A percentile compares a stretch with the other conserved stretches of the same genome.
phyloP scores from a whole-genome alignment of 371 early-diverging fungal species.

The Mucor saturninus region DNA sequence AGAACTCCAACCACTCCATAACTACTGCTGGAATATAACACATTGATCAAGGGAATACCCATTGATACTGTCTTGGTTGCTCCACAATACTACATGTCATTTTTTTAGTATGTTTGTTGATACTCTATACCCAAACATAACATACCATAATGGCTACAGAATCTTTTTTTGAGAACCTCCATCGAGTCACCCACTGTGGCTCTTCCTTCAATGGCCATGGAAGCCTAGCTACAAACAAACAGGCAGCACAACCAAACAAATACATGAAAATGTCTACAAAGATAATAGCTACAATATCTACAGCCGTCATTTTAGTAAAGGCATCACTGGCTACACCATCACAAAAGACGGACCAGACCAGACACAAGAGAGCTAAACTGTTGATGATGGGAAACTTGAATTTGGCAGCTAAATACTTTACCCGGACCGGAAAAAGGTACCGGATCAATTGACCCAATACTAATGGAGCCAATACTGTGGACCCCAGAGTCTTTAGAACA shows the following conservation, averaged over 20 bases:
- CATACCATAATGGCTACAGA: conserved; percentile 61
- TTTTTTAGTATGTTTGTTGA: not conserved
- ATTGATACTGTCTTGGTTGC: conserved; percentile 78
- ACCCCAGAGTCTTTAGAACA: conserved; percentile 61
- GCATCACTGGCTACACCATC: conserved; percentile 71
- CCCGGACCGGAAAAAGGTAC: conserved; percentile 52
- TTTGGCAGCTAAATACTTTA: conserved; percentile 53
- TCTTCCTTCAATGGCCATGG: conserved; percentile 40
- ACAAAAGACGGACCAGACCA: conserved; percentile 79
- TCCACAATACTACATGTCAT: conserved; percentile 58
- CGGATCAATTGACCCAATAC: conserved; percentile 71
- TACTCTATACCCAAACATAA: not conserved
- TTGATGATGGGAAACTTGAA: conserved; percentile 65
- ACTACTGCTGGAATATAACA: conserved; percentile 58
- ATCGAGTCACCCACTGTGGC: conserved; percentile 34
- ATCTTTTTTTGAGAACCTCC: conserved; percentile 52
- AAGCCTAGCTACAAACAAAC: conserved; percentile 46
- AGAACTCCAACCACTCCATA: conserved; percentile 63
- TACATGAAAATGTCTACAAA: conserved; percentile 59
- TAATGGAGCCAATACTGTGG: conserved; percentile 69
- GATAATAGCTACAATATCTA: conserved; percentile 64
- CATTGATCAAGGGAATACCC: conserved; percentile 80
- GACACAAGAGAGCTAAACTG: conserved; percentile 59
- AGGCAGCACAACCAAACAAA: conserved; percentile 45
- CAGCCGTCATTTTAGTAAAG: conserved; percentile 49